Conservation (phyloP, 768 basidiomycete genomes). For the Daedaleopsis nitida region DNA sequence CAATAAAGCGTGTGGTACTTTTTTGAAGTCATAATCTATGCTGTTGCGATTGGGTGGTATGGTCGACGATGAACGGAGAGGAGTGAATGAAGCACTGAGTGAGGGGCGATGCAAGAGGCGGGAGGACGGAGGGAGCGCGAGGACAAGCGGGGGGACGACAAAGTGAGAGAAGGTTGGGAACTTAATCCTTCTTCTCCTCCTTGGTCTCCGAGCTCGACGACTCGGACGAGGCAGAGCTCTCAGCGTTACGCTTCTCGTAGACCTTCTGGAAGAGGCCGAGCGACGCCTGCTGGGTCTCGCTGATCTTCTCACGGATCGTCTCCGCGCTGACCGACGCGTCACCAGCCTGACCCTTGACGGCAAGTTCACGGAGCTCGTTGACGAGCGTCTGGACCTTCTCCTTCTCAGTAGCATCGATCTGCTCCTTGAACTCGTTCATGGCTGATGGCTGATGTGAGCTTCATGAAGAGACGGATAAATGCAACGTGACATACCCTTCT, state of each 20-base stretch:
- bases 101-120: background rate
- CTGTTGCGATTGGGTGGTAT: constrained; percentile 1
- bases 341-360: constrained; percentile 85
- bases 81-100: background rate
- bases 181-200: constrained; percentile 87
- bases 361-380: constrained; percentile 83
- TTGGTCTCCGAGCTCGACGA: constrained; percentile 41
- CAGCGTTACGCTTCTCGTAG: constrained; percentile 89
- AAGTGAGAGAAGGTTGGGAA: constrained; percentile 17
- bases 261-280: constrained; percentile 98
- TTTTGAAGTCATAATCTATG: constrained; percentile 20
- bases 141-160: background rate
- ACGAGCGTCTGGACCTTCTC: constrained; percentile 92
- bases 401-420: constrained; percentile 89
- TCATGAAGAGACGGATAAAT: background rate
- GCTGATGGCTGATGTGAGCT: constrained; percentile 44
- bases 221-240: constrained; percentile 53
- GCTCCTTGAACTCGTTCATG: constrained; percentile 97
- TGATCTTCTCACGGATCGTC: constrained; percentile 87
- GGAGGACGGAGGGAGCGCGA: background rate
- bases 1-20: constrained; percentile 20
- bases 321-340: constrained; percentile 84
- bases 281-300: constrained; percentile 92
- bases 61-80: background rate
- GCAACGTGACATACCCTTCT: constrained; percentile 68